Percentiles rank a stretch among this genome's conserved stretches.
These are phyloP conservation scores for Wickerhamomyces rabaulensis DNA, from an alignment of 805 yeast genomes.

Conservation along the genomic window DNA sequence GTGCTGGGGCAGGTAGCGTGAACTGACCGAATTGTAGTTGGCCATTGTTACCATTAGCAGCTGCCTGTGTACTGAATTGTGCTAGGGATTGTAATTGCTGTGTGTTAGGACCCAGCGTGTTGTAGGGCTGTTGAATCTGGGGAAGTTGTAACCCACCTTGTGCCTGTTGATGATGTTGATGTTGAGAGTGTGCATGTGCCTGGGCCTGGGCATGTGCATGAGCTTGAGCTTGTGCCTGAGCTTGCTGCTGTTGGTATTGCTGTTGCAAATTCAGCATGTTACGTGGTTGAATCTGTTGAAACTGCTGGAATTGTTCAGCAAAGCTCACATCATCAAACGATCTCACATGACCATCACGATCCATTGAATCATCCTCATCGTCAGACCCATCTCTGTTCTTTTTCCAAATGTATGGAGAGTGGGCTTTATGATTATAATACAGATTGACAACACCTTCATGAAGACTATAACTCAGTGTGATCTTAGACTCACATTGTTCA, in stretches of 20 bases:
- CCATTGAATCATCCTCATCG: slow-evolving; percentile 1
- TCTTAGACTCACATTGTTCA: slow-evolving; percentile 35
- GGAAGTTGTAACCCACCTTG: neutral
- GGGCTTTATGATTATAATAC: slow-evolving; percentile 35
- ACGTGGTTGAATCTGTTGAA: neutral
- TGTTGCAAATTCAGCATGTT: neutral
- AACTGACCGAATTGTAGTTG: neutral
- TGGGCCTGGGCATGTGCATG: slow-evolving; percentile 1
- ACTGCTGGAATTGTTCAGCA: slow-evolving; percentile 3
- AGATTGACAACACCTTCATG: slow-evolving; percentile 32
- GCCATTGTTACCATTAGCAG: neutral
- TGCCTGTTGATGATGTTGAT: slow-evolving; percentile 5
- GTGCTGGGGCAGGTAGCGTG: neutral
- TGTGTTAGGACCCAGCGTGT: neutral
- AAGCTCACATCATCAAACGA: slow-evolving; percentile 4
- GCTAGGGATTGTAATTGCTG: neutral
- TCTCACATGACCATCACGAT: slow-evolving; percentile 1
- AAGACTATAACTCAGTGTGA: slow-evolving; percentile 34
- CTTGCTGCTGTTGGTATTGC: neutral
- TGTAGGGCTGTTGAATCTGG: neutral
- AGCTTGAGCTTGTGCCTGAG: slow-evolving; percentile 10
- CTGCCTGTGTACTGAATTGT: neutral
- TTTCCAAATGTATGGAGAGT: slow-evolving; percentile 32
- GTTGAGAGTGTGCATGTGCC: slow-evolving; percentile 8
- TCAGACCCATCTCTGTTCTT: slow-evolving; percentile 1